Base-by-base conservation (phyloP, 2,329 filamentous ascomycete genomes). In the Beauveria sp. region DNA sequence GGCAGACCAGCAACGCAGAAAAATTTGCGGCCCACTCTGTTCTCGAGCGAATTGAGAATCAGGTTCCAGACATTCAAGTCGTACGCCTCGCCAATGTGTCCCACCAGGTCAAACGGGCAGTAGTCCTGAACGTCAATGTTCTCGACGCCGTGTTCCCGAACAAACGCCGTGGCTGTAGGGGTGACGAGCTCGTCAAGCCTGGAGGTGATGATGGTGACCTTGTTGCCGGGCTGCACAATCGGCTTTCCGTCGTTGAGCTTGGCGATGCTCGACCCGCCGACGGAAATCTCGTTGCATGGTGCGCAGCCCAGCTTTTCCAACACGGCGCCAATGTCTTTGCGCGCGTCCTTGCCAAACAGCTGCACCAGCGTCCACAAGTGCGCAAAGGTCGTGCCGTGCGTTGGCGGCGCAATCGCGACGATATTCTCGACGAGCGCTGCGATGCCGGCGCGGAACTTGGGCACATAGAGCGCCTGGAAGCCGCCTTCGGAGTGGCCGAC, bases 401-500 rank as follows among this genome's bases (percentile, higher is more conserved):
- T 67, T 10, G 67, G 63, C 26, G 62, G 62, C 22, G 62, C 62
- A 28, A 63, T 60, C 48, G 67, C 66, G 20, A 68, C 62, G 38
- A 67, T 61, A n/a, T 59, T 48, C 22, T 66, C 65, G 24, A 67
- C 60, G 42, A 64, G 45, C 14, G 45, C 38, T 1, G 63, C 38
- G 18, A 67, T 53, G 31, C 62, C 64, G 2, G 43, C 24, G 26
- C 57, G 48, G 53, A 67, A 64, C 50, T 67, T 67, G 49, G 67
- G 51, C 20, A 56, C 62, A 61, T 67, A 68, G 18, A 68, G 58
- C 14, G 64, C n/a, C 54, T 65, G 65, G 46, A 68, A 65, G 26
- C 46, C 67, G 28, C 67, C 67, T 52, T 68, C 67, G 24, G 65
- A 67, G 57, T 68, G 67, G 22, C 67, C 66, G 40, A 67, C 62